Evolutionary conservation across 2,329 filamentous ascomycete genomes (phyloP).

Genomic region (Xylaria hypoxylon): DNA sequence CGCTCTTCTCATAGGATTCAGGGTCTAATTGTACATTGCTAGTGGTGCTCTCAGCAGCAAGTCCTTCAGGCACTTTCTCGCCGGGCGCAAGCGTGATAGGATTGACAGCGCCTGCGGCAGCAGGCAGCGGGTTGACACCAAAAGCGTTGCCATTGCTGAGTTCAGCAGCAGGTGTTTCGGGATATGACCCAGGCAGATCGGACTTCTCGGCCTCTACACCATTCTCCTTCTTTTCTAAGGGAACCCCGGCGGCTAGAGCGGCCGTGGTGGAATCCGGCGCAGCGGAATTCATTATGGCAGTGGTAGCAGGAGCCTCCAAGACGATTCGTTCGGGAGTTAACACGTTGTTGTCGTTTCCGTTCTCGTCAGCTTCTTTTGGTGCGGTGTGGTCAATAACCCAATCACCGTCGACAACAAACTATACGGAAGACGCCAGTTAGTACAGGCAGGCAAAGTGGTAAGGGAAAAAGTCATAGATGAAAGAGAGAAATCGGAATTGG

Average conservation of each 20-base stretch:
- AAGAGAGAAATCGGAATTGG: conserved; percentile 23
- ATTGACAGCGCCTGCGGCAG: conserved; percentile 75
- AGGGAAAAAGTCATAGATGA: conserved; percentile 33
- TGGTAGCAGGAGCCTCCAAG: conserved; percentile 58
- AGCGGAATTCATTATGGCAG: conserved; percentile 72
- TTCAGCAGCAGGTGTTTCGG: conserved; percentile 73
- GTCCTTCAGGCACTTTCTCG: conserved; percentile 79
- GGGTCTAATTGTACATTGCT: conserved; percentile 81
- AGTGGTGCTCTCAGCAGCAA: conserved; percentile 76
- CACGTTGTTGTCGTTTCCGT: conserved; percentile 93
- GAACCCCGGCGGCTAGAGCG: conserved; percentile 72
- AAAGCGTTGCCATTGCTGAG: conserved; percentile 56
- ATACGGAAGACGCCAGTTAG: conserved; percentile 46
- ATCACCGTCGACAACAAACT: conserved; percentile 95
- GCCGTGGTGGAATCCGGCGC: conserved; percentile 79
- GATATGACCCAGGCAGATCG: conserved; percentile 75
- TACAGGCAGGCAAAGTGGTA: conserved; percentile 35
- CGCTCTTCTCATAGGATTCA: conserved; percentile 86
- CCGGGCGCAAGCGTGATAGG: conserved; percentile 83
- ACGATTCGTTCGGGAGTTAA: conserved; percentile 79
- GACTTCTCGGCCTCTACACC: conserved; percentile 49
- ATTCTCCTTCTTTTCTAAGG: conserved; percentile 67
- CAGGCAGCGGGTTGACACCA: conserved; percentile 71
- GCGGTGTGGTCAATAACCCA: conserved; percentile 88
- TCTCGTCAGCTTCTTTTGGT: conserved; percentile 83